A percentile compares a stretch with the other conserved stretches of the same genome.
Evolutionary conservation across 202 grass and related monocot species (phyloP).

Genomic region (Setaria viridis): DNA sequence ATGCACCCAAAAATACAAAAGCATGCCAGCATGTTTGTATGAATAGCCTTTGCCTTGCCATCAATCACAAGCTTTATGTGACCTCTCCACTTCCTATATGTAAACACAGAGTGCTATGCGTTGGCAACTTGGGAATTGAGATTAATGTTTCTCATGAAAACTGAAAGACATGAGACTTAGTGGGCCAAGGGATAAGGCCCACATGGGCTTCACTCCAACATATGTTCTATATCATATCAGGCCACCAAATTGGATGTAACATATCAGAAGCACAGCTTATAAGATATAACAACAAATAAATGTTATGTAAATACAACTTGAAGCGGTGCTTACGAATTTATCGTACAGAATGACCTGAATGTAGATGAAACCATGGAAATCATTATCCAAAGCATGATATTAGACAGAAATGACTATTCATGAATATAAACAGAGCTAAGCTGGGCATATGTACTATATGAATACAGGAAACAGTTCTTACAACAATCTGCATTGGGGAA

Average conservation of each 20-base stretch:
- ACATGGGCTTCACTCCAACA: slow-evolving; percentile 12
- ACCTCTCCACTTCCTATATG: background rate
- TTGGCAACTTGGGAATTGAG: slow-evolving; percentile 4
- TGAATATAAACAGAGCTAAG: background rate
- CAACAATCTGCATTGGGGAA: slow-evolving; percentile 87
- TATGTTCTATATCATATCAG: no score
- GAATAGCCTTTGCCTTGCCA: background rate
- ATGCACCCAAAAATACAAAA: slow-evolving; percentile 13
- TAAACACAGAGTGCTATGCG: slow-evolving; percentile 17
- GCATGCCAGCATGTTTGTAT: no score
- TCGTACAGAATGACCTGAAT: slow-evolving; percentile 21
- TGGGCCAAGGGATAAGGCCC: background rate
- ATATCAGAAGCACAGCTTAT: slow-evolving; percentile 5
- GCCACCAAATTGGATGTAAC: background rate
- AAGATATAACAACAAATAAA: background rate
- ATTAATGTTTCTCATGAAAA: background rate
- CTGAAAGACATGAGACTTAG: slow-evolving; percentile 6
- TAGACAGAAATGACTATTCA: background rate
- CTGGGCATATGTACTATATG: slow-evolving; percentile 13
- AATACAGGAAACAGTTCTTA: slow-evolving; percentile 43
- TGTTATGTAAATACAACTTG: slow-evolving; percentile 2
- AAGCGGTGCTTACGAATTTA: slow-evolving; percentile 30
- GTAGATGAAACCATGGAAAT: background rate
- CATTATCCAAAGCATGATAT: background rate
- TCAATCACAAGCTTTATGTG: slow-evolving; percentile 13